Evolutionary conservation across 2,329 filamentous ascomycete genomes (phyloP), one percentile per base, ranked within the genome.

Genomic region (Fusarium acutatum): DNA sequence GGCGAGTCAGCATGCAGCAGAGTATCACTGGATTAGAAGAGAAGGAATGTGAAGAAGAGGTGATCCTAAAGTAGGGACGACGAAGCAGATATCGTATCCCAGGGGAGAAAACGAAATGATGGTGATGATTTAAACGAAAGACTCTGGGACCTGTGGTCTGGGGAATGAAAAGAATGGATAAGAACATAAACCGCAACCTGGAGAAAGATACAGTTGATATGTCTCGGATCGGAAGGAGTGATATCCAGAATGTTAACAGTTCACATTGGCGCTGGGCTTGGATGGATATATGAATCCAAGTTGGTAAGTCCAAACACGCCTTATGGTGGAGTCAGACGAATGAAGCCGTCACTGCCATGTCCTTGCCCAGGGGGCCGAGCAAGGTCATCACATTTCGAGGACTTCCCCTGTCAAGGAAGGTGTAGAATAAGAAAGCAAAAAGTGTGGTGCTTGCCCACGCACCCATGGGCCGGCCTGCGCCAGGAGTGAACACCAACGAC

Each of bases 371-470:
- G 75, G 74, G 75, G 68, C 61, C 67, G 69, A 64, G 67, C 71
- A 73, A 68, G 72, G 69, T 47, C 73, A 61, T 69, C 73, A 58
- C 69, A 66, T 57, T 67, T 67, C 63, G 64, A 71, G 64, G 63
- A 59, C 65, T 63, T 60, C 52, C 74, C 76, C 74, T 70, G 69
- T 38, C 67, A 69, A 65, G 67, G 37, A 65, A 62, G 66, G 66
- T 72, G 69, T 72, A 83, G 83, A 81, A 84, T 82, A 86, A 81
- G 60, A 69, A 71, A 82, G 83, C 84, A 60, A 71, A 73, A 58
- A 60, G 68, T 63, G 66, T 77, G 67, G 69, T 67, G 69, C 69
- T 67, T 65, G 69, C 65, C 60, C 57, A 49, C 66, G 63, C 52
- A 74, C 65, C 75, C 75, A 67, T 73, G 76, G 74, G 64, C 63